phyloP scores from a whole-genome alignment of 106 monocot species.

The Dendrobium chrysotoxum region DNA sequence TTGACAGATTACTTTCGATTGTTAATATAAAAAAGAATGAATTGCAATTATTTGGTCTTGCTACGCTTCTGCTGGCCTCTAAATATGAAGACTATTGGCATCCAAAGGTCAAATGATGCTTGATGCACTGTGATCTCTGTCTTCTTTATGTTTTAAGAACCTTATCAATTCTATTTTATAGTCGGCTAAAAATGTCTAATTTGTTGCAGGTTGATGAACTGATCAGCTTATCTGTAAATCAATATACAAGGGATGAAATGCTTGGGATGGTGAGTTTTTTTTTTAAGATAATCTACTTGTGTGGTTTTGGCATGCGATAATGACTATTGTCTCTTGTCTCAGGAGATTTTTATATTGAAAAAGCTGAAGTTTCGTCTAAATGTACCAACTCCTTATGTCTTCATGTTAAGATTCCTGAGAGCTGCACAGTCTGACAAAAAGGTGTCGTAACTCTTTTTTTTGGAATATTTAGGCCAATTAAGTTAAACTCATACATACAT shows the following conservation, averaged over 20 bases:
- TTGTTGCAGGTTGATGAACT: slow-evolving; percentile 38
- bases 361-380: slow-evolving; percentile 38
- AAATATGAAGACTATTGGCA: slow-evolving; percentile 63
- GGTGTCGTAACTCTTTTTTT: background rate
- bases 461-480: too few relatives aligned
- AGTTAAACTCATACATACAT: too few relatives aligned
- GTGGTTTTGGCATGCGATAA: background rate
- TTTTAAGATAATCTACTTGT: background rate
- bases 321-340: background rate
- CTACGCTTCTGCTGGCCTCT: slow-evolving; percentile 39
- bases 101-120: slow-evolving; percentile 30
- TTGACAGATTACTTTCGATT: slow-evolving; percentile 44
- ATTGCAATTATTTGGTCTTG: slow-evolving; percentile 45
- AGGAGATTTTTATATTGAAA: slow-evolving; percentile 37
- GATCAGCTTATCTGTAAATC: slow-evolving; percentile 30
- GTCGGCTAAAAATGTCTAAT: background rate
- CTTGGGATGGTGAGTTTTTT: slow-evolving; percentile 34
- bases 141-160: background rate
- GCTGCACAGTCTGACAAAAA: slow-evolving; percentile 38
- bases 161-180: background rate
- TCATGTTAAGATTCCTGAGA: slow-evolving; percentile 51
- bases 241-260: slow-evolving; percentile 35
- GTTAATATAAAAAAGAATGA: slow-evolving; percentile 28
- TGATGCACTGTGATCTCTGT: background rate
- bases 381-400: slow-evolving; percentile 49